Base-by-base conservation (phyloP, 495 filamentous ascomycete genomes). In the Penicillium pancosmium region DNA sequence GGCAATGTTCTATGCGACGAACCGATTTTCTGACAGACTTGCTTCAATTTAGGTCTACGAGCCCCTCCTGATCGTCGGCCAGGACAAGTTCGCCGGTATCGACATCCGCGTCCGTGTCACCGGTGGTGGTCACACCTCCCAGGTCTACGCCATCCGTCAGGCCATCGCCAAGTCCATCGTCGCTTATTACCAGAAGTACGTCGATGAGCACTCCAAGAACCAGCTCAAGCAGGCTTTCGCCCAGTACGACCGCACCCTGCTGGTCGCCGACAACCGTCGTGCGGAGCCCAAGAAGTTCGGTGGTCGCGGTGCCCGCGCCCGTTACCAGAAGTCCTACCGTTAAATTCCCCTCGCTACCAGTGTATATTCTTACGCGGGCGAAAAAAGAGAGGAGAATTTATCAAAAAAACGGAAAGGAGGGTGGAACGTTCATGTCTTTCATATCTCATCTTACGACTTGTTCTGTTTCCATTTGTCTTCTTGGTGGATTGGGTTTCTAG, bases 171-270 rank as follows among this genome's bases (percentile, higher is more conserved):
- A 98, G 85, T 91, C 89, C 70, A 91, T 96, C 66, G 91, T 98
- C 72, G 93, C 94, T 78, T 98, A 98, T 89, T 98, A 97, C 89
- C 94, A 97, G 86, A 98, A 98, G 84, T 98, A 88, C 82, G 91
- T 98, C 78, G 94, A 98, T 74, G 94, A 98, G 88, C 91, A 98
- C 87, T 88, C 89, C 82, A 98, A 98, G 91, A 98, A 97, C 87
- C 84, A 89, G 80, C 84, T 98, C 68, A 98, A 98, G 91, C 88
- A 92, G 78, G 89, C 90, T 61, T 85, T 98, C 61, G 88, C 90
- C 71, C 85, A 90, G 76, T 98, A 95, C 85, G 94, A 98, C 85
- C 88, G 94, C 68, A 96, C 91, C 75, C 84, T 98, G 62, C 87
- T 98, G 67, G 94, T 98, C 65, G 95, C 94, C 76, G 94, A 98